Evolutionary conservation across 805 yeast genomes (phyloP).

Genomic region (Saccharomycopsis sp.): DNA sequence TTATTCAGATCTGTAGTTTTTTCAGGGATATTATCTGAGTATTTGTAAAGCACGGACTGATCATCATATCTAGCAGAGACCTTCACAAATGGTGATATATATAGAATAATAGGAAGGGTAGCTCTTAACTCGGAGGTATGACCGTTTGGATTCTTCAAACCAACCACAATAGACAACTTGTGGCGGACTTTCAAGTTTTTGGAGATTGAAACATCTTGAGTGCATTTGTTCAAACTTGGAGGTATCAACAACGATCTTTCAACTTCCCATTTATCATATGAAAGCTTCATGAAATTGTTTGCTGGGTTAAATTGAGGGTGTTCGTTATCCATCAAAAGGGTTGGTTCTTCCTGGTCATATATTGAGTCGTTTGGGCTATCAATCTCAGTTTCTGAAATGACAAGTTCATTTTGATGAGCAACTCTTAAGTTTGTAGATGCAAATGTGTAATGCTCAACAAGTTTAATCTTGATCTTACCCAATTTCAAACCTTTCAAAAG

Average conservation of each 20-base stretch:
- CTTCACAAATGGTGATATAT: conserved; percentile 76
- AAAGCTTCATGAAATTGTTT: conserved; percentile 10
- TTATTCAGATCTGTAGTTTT: conserved; percentile 1
- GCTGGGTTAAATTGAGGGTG: conserved; percentile 5
- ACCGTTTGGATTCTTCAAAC: conserved; percentile 79
- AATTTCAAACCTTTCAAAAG: conserved; percentile 68
- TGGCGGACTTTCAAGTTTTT: conserved; percentile 76
- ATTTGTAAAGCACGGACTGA: conserved; percentile 23
- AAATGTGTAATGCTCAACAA: conserved; percentile 56
- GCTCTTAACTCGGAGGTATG: conserved; percentile 90
- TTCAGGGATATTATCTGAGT: conserved; percentile 15
- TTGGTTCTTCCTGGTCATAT: conserved; percentile 6
- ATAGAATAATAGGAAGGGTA: conserved; percentile 69
- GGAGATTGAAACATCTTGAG: conserved; percentile 78
- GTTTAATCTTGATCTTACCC: conserved; percentile 60
- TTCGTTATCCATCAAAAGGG: conserved; percentile 1
- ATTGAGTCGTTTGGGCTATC: conserved; percentile 22
- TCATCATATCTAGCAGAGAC: conserved; percentile 42
- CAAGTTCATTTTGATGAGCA: conserved; percentile 53
- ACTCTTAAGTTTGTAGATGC: conserved; percentile 1
- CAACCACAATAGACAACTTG: conserved; percentile 72
- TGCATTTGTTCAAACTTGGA: conserved; percentile 58
- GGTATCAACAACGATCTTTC: conserved; percentile 57
- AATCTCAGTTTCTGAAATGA: conserved; percentile 41
- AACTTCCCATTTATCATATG: conserved; percentile 64